Evolutionary conservation across 306 rosid genomes (phyloP), one percentile per base, ranked within the genome.

Genomic region (Heteromeles arbutifolia): DNA sequence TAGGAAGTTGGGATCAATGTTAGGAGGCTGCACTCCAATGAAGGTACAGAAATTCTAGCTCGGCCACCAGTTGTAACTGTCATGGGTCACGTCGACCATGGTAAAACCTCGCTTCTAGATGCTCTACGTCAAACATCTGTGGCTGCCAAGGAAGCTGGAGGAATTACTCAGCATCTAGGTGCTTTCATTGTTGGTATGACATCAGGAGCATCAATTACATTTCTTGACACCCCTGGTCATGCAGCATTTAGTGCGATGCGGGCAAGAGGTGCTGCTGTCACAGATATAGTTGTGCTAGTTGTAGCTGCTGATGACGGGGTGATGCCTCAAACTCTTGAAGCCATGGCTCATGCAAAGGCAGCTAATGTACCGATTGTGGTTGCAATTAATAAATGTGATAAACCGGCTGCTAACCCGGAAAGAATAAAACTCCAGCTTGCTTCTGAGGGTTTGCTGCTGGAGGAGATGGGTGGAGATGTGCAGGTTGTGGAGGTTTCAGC

Each of bases 161-260:
- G 98, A 65, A 95, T 95, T 80, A 95, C 97, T 74, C 98, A 95
- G 83, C 98, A 95, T 86, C 75, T 95, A 44, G 97, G 99, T 84
- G 99, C 99, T 76, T 90, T 95, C 87, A 90, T 90, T 86, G 97
- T 90, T 78, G 79, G 61, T 77, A 95, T 95, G 99, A 80, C 88
- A 17, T 87, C 97, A n/a, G 96, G 99, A 68, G 97, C 97, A 64
- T 77, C 92, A 37, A 90, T 92, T 83, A 92, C 99, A 73, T 92
- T 95, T 84, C 97, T 95, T 54, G 97, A 95, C 81, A 92, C 99
- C 37, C 99, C 97, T 64, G 98, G 98, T 43, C 98, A 92, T 85
- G 98, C 98, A 62, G 98, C 97, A 64, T 95, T 95, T 83, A 92
- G 98, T 87, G 97, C 97, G n/a, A 92, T 95, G 98, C 87, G 97